Evolutionary conservation across 805 yeast species (phyloP), one percentile per base, ranked within the genome.

Genomic region (Starmerella khaoyaiensis): DNA sequence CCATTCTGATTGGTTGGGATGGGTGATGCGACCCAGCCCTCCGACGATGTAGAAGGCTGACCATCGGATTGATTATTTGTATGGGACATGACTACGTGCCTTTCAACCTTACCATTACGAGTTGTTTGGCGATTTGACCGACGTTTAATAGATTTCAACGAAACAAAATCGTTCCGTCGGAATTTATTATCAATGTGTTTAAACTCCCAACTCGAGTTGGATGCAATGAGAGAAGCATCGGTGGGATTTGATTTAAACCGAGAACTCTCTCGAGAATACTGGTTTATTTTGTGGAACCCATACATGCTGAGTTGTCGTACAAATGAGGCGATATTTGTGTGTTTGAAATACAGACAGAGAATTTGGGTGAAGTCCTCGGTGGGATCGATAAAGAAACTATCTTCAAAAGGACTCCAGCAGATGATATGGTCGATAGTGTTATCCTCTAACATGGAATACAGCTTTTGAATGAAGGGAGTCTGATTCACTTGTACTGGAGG

Each of bases 281-380:
- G 48, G 36, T 36, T 38, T 29, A 62, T 63, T 60, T 86, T 84
- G 58, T 86, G 95, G 62, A 86, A 84, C 1, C 95, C 95, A 56
- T 84, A 84, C 96, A 86, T 87, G 63, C 87, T 94, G 31, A 86
- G 64, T 59, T 87, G 96, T 32, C 96, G 72, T 24, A 87, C 94
- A 62, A 87, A 87, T 42, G 87, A 76, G 18, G 94, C 83, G 21
- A 86, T 83, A 54, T 87, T 87, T 3, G 93, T 93, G 61, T 86
- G 96, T 56, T 87, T 87, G 65, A 87, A 86, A 56, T 80, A 84
- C 32, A 65, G 39, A 65, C 68, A 59, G 40, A 78, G 61, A 23
- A 78, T 86, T 53, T 76, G 75, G 37, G 87, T 72, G 52, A 90
- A 86, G 55, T 78, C 86, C 56, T 86, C 94, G 35, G 79, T 77